A percentile compares a stretch with the other conserved stretches of the same genome.
These are phyloP conservation scores for Saitozyma podzolica DNA, from an alignment of 768 basidiomycete genomes.

Conservation along the genomic window DNA sequence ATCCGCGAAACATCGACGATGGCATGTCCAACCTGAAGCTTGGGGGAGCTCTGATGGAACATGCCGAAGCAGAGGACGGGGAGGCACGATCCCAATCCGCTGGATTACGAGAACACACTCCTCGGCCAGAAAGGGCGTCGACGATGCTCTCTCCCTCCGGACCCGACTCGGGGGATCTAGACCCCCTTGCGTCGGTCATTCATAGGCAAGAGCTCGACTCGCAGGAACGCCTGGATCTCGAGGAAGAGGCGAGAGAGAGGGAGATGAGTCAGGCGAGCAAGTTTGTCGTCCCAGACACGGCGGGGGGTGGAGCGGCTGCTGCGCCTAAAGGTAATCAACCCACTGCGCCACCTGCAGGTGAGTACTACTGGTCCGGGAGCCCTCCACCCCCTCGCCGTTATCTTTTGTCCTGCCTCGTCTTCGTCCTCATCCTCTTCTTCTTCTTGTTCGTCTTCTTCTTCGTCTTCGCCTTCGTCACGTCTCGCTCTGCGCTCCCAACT, in stretches of 20 bases:
- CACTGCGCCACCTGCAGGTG: too few relatives aligned
- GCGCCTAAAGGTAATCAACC: not conserved
- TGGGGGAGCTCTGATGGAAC: not conserved
- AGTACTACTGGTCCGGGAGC: too few relatives aligned
- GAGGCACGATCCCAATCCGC: too few relatives aligned
- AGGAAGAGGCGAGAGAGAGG: constrained; percentile 40
- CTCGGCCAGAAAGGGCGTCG: constrained; percentile 5
- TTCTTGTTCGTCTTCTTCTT: too few relatives aligned
- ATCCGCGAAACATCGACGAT: constrained; percentile 1
- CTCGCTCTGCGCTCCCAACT: too few relatives aligned
- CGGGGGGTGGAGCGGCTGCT: not conserved
- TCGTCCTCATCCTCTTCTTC: too few relatives aligned
- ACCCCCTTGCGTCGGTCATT: constrained; percentile 21
- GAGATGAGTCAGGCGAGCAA: constrained; percentile 11
- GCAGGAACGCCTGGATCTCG: constrained; percentile 41
- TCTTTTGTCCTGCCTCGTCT: too few relatives aligned
- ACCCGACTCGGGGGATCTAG: constrained; percentile 26
- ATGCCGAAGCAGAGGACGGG: not conserved
- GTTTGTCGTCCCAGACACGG: not conserved
- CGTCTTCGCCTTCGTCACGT: too few relatives aligned
- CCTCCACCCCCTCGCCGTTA: too few relatives aligned
- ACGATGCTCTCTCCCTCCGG: constrained; percentile 34
- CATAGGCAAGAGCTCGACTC: constrained; percentile 34
- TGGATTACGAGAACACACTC: constrained; percentile 3
- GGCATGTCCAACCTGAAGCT: not conserved